Evolutionary conservation across 2,329 filamentous ascomycete species (phyloP).

Genomic region (Monilinia polystroma): DNA sequence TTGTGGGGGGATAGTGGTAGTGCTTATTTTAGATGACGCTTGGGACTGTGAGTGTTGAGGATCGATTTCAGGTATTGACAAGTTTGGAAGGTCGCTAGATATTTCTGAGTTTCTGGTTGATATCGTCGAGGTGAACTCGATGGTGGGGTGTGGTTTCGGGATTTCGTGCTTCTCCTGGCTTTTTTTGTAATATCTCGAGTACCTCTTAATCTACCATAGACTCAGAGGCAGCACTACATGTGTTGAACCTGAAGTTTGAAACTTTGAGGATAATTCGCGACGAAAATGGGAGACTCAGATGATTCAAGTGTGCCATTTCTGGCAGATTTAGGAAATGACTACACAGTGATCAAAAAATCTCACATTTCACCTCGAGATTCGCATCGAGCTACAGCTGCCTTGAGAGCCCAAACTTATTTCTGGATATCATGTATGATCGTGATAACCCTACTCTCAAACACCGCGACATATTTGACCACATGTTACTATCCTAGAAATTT

Average conservation of each 20-base stretch:
- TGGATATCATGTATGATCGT: slow-evolving; percentile 11
- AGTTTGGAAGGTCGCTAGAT: neutral
- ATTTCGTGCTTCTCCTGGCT: neutral
- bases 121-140: neutral
- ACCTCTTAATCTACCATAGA: neutral
- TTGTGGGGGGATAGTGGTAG: neutral
- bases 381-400: neutral
- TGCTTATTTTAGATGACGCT: neutral
- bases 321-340: slow-evolving; percentile 1
- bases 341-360: neutral
- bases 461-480: slow-evolving; percentile 1
- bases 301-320: slow-evolving; percentile 18
- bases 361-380: neutral
- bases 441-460: neutral
- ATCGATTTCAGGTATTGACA: neutral
- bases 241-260: neutral
- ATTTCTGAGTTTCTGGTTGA: neutral
- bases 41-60: neutral
- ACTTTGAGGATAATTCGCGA: neutral
- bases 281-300: slow-evolving; percentile 3
- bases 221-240: neutral
- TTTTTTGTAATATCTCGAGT: neutral
- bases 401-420: neutral
- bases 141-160: neutral
- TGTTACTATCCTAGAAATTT: neutral